Base-by-base conservation (phyloP, 208 protist species). In the Sergeia podlipaevii region DNA sequence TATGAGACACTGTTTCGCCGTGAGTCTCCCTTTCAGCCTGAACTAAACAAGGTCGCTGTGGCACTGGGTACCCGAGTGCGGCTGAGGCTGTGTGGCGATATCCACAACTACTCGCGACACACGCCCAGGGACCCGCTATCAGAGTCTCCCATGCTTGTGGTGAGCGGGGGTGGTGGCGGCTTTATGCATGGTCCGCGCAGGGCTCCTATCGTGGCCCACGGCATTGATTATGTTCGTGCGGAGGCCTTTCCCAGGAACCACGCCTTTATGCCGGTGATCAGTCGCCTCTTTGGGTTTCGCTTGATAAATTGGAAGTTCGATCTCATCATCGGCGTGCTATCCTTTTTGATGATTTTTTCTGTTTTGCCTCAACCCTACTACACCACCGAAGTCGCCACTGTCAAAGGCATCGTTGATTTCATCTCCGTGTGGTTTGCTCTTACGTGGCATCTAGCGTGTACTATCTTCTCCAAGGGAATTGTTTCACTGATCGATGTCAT, bases 61-160 rank as follows among this genome's bases (percentile, higher is more conserved):
- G 30, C 42, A 47, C 48, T 83, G 15, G 75, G 70, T 11, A 68
- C 66, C 17, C 58, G 66, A 23, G 54, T 74, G 2, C 37, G 62
- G n/a, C 33, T 79, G 44, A 55, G 71, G 11, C 17, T 74, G 2
- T 47, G 52, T 30, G 75, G 70, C 30, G 75, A 83, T 42, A 60
- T 83, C 42, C 75, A 79, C 57, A 39, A 76, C 59, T 79, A 83
- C 61, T 70, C 60, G 15, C 70, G 75, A 2, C 61, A 74, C 43
- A 51, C 49, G 11, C 72, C 72, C 3, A 17, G 39, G 3, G 47
- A 49, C 10, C 26, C 49, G 3, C 5, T 36, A 17, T 61, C 63
- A n/a, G 51, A 57, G 26, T 43, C 59, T 13, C 47, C 65, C 11
- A 44, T 45, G 20, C 54, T 78, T 8, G 55, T 78, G 15, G 68